Percentiles rank a stretch among this genome's conserved stretches.
Conservation (phyloP, 371 early-diverging fungal genomes). For the Blastocladiella emersonii region DNA sequence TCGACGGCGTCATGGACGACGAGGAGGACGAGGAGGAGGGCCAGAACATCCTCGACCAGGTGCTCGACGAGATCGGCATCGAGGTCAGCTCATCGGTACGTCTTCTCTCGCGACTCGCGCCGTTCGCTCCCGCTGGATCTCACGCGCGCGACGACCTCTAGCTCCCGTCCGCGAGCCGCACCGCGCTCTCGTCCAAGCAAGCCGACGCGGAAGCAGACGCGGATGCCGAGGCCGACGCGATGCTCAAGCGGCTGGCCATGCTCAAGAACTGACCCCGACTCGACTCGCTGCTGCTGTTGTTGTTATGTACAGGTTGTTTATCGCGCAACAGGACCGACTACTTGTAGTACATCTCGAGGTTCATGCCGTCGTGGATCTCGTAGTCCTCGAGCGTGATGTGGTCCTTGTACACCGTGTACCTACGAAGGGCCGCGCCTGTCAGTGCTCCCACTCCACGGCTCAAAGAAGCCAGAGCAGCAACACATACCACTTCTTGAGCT, state of each 20-base stretch:
- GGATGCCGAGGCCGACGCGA: background rate
- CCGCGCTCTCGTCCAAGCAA: no score
- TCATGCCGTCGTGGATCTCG: conserved; percentile 86
- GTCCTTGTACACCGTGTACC: conserved; percentile 74
- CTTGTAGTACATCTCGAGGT: conserved; percentile 74
- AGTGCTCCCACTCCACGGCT: background rate
- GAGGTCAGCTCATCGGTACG: background rate
- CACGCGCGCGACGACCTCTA: no score
- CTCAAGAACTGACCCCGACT: no score
- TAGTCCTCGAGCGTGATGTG: conserved; percentile 88
- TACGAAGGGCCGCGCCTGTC: conserved; percentile 7
- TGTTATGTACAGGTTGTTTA: no score
- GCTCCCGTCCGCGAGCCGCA: no score
- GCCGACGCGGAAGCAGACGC: background rate
- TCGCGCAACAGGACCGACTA: no score
- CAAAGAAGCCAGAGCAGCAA: background rate
- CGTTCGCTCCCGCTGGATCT: background rate
- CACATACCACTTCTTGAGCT: conserved; percentile 75
- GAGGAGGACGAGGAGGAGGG: conserved; percentile 16
- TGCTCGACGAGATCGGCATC: conserved; percentile 23
- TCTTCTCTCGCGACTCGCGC: background rate
- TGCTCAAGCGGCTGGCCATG: background rate
- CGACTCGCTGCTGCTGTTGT: no score
- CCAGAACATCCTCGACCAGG: conserved; percentile 15
- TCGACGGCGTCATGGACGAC: conserved; percentile 16